These are phyloP conservation scores for Syzygium oleosum DNA, from an alignment of 345 rosid species.

Conservation along the genomic window DNA sequence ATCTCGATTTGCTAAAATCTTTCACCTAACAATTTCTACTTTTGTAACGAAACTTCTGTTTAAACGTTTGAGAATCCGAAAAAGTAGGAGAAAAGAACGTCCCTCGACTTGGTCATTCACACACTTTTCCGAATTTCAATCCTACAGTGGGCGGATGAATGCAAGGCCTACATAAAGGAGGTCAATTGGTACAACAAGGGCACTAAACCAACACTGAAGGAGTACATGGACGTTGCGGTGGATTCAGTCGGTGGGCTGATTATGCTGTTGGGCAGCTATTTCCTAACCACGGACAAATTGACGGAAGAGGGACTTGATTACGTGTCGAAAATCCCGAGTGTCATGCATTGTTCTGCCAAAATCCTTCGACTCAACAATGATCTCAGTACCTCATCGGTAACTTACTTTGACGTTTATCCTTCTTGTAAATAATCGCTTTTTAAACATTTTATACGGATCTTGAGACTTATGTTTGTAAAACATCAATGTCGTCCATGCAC, in stretches of 20 bases:
- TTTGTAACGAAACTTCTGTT: too few relatives aligned
- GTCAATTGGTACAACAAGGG: slow-evolving; percentile 5
- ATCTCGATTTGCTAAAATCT: too few relatives aligned
- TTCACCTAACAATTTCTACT: too few relatives aligned
- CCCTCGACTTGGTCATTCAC: not conserved
- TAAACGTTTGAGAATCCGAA: not conserved
- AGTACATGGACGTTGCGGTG: slow-evolving; percentile 2
- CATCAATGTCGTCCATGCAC: not conserved
- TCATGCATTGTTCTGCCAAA: not conserved
- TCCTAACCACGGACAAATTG: not conserved
- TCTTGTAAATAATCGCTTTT: too few relatives aligned
- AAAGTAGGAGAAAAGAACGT: not conserved
- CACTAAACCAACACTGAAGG: not conserved
- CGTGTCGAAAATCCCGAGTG: not conserved
- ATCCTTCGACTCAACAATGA: slow-evolving; percentile 7
- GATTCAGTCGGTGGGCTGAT: not conserved
- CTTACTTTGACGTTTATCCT: not conserved
- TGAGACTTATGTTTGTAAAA: not conserved
- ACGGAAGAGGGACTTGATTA: slow-evolving; percentile 1
- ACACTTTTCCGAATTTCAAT: not conserved
- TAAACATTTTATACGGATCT: too few relatives aligned
- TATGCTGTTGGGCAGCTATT: not conserved
- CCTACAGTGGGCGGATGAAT: slow-evolving; percentile 1
- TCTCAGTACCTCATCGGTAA: slow-evolving; percentile 9
- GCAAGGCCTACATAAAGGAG: slow-evolving; percentile 5